A percentile compares a stretch with the other conserved stretches of the same genome.
These are phyloP conservation scores for Acrodontium crateriforme DNA, from an alignment of 2,329 filamentous ascomycete genomes.

Conservation along the genomic window DNA sequence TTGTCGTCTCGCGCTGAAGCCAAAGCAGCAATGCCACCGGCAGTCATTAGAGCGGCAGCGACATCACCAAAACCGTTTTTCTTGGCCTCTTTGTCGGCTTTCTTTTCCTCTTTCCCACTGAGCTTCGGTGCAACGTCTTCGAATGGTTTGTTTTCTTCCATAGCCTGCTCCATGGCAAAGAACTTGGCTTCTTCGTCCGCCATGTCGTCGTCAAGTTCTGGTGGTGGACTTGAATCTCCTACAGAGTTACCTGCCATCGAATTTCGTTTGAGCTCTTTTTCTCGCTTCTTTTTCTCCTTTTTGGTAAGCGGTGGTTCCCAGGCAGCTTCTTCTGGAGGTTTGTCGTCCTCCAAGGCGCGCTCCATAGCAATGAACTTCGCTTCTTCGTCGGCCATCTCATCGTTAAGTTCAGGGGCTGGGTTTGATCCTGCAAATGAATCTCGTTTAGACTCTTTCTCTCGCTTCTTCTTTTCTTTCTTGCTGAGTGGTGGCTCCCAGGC, in stretches of 20 bases:
- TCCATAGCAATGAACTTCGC: neutral
- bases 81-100: slow-evolving; percentile 11
- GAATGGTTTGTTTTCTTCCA: slow-evolving; percentile 2
- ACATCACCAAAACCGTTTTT: slow-evolving; percentile 15
- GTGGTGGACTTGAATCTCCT: slow-evolving; percentile 3
- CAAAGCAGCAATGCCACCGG: slow-evolving; percentile 14
- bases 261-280: slow-evolving; percentile 4
- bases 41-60: slow-evolving; percentile 15
- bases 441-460: slow-evolving; percentile 30
- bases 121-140: slow-evolving; percentile 2
- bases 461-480: slow-evolving; percentile 28
- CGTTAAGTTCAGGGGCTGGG: neutral
- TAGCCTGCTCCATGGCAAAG: slow-evolving; percentile 3
- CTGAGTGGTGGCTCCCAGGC: slow-evolving; percentile 9
- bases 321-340: slow-evolving; percentile 3
- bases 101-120: slow-evolving; percentile 15
- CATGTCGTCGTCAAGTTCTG: slow-evolving; percentile 1
- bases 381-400: neutral
- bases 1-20: slow-evolving; percentile 9
- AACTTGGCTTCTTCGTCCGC: slow-evolving; percentile 1
- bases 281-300: slow-evolving; percentile 10
- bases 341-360: too few relatives aligned
- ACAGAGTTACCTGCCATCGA: slow-evolving; percentile 3
- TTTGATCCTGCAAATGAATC: too few relatives aligned
- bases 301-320: slow-evolving; percentile 7